Percentiles rank a stretch among this genome's conserved stretches.
phyloP scores from a whole-genome alignment of 257 asterid species.

The Solanum etuberosum region DNA sequence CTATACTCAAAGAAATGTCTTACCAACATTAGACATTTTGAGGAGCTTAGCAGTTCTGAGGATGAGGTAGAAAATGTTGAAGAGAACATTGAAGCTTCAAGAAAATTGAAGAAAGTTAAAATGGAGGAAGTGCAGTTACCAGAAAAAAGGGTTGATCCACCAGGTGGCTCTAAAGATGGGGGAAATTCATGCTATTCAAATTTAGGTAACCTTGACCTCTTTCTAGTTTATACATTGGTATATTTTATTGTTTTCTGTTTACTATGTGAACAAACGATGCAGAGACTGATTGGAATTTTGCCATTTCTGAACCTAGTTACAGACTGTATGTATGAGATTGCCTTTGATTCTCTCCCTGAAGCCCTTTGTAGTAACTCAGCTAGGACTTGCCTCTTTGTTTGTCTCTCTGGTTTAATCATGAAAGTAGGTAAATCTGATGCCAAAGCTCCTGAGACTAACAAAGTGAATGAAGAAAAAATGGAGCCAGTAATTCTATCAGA shows the following conservation, averaged over 20 bases:
- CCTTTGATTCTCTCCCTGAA: conserved; percentile 3
- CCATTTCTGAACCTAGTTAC: background rate
- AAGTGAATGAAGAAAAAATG: background rate
- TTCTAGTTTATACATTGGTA: background rate
- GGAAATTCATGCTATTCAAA: background rate
- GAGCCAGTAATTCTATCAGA: background rate
- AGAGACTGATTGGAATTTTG: background rate
- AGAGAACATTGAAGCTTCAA: background rate
- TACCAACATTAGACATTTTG: background rate
- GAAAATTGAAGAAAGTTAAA: background rate
- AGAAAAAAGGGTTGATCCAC: background rate
- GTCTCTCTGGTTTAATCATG: background rate
- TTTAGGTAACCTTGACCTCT: background rate
- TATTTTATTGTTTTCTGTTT: background rate
- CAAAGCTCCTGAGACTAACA: conserved; percentile 29
- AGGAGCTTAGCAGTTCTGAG: background rate
- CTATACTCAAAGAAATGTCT: background rate
- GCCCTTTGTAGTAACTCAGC: background rate
- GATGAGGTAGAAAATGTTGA: background rate
- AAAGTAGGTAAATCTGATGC: conserved; percentile 2
- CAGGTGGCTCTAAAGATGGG: background rate
- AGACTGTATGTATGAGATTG: background rate
- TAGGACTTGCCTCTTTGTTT: conserved; percentile 4
- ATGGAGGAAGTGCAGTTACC: background rate
- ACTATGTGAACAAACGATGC: background rate